phyloP scores from a whole-genome alignment of 208 protist species.

The Acanthamoeba healyi region DNA sequence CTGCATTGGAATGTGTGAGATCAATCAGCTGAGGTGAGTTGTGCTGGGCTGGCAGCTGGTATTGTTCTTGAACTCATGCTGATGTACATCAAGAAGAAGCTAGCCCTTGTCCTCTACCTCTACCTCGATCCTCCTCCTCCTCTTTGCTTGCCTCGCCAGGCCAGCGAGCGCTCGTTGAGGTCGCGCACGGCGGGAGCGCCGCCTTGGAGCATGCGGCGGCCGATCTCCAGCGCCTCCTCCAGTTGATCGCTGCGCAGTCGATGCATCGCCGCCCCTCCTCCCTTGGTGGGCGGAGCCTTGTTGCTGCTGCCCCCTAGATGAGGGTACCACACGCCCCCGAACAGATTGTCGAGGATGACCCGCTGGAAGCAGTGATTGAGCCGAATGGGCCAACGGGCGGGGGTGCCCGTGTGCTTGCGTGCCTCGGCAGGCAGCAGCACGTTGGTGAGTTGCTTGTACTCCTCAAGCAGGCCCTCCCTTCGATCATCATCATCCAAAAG shows the following conservation, averaged over 20 bases:
- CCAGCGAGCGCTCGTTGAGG: background rate
- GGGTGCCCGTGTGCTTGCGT: background rate
- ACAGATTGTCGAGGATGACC: conserved; percentile 10
- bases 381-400: background rate
- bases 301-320: background rate
- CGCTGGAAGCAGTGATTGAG: conserved; percentile 39
- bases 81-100: too few relatives aligned
- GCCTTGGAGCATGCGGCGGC: background rate
- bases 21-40: too few relatives aligned
- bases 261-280: background rate
- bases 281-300: background rate
- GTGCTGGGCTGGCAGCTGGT: too few relatives aligned
- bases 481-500: background rate
- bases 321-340: conserved; percentile 11
- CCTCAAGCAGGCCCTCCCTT: background rate
- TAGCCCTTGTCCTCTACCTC: background rate
- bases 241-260: background rate
- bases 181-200: background rate
- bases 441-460: conserved; percentile 19
- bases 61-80: background rate
- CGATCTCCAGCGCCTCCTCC: background rate
- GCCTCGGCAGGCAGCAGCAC: conserved; percentile 16
- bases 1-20: too few relatives aligned
- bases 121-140: too few relatives aligned
- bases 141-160: conserved; percentile 12